A percentile compares a stretch with the other conserved stretches of the same genome.
These are phyloP conservation scores for Sphaerulina musiva DNA, from an alignment of 2,329 filamentous ascomycete genomes.

Conservation along the genomic window DNA sequence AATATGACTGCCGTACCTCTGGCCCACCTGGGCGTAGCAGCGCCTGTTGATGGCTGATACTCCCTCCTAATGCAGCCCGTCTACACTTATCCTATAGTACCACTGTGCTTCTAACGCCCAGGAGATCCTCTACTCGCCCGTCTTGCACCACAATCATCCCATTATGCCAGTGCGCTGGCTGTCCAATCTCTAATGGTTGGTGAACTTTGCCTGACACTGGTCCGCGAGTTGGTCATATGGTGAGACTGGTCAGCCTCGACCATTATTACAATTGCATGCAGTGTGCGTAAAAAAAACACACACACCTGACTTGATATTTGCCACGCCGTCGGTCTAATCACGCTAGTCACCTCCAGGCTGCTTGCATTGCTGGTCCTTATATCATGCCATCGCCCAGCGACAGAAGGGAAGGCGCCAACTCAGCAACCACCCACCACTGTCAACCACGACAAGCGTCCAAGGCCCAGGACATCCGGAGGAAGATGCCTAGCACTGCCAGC, in stretches of 20 bases:
- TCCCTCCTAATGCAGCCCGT: conserved; percentile 1
- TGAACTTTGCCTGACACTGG: not conserved
- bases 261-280: not conserved
- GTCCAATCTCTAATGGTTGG: not conserved
- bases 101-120: not conserved
- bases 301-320: not conserved
- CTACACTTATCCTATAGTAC: not conserved
- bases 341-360: not conserved
- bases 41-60: not conserved
- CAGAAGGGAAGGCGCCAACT: not conserved
- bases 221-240: not conserved
- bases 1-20: not conserved
- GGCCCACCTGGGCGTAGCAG: not conserved
- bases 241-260: conserved; percentile 5
- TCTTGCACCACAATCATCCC: not conserved
- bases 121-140: not conserved
- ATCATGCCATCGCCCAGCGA: conserved; percentile 13
- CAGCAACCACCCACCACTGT: not conserved
- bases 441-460: not conserved
- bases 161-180: not conserved
- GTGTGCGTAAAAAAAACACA: not conserved
- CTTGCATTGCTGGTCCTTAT: conserved; percentile 2
- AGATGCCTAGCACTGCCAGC: conserved; percentile 7
- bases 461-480: conserved; percentile 1
- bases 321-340: not conserved